Base-by-base conservation (phyloP, 371 early-diverging fungal species). In the Chytridium lagenaria region DNA sequence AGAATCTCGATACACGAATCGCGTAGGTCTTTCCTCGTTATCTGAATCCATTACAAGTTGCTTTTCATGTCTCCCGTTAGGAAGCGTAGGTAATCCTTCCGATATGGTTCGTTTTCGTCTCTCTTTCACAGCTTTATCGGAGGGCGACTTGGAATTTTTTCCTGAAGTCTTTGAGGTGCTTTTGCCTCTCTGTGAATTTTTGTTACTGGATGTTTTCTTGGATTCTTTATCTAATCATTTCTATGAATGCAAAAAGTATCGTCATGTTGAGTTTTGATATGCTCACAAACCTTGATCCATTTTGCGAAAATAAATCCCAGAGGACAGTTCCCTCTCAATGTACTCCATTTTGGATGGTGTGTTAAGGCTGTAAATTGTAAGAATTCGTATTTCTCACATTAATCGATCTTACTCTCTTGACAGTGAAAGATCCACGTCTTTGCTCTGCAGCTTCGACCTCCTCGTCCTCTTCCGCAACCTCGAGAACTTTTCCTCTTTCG, bases 1-100 rank as follows among this genome's bases (percentile, higher is more conserved):
- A 61, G 61, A 61, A 26, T 61, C 61, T 23, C 61, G 3, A 23
- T 12, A 61, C 15, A 34, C 61, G 36, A 61, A 61, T 31, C 61
- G 30, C 2, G 34, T 28, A 10, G 61, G 61, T 2, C 61, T 3
- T 37, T 61, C 61, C 61, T 61, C 61, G 23, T 61, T 61, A 34
- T 61, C 61, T 7, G 61, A 61, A 34, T 61, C 61, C 3, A 61
- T 31, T 2, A 61, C 61, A 2, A 61, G 37, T 5, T 52, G 12
- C 55, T 26, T 52, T 52, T 52, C 55, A 15, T 44, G n/a, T n/a
- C n/a, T n/a, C n/a, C 44, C 19, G 7, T 44, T 44, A 19, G 19
- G 19, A 44, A 44, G 44, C 7, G 44, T 10, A 26, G 55, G 55
- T 52, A 52, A 26, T 22, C 55, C 26, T 44, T 44, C 44, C 12